Evolutionary conservation across 1,284 basidiomycete species (phyloP).

Genomic region (Vanrija humicola): DNA sequence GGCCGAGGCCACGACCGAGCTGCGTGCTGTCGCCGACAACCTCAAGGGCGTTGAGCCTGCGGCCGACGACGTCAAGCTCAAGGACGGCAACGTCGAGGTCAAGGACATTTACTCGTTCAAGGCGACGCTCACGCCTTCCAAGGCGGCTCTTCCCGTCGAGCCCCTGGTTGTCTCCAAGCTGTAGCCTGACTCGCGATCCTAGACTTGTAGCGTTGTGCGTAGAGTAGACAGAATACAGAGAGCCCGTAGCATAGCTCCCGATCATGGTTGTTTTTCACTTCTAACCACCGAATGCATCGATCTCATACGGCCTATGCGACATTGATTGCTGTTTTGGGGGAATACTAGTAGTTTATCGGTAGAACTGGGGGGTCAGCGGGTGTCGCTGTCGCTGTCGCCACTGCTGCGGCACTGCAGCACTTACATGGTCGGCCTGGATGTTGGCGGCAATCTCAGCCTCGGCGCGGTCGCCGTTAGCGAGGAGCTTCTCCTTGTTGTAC

Average conservation of each 20-base stretch:
- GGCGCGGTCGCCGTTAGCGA: constrained; percentile 91
- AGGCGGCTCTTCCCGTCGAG: constrained; percentile 51
- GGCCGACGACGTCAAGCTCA: constrained; percentile 53
- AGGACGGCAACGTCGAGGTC: constrained; percentile 60
- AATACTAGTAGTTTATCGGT: too few relatives aligned
- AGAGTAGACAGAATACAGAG: too few relatives aligned
- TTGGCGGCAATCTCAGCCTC: constrained; percentile 97
- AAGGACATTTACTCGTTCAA: constrained; percentile 71
- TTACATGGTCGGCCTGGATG: constrained; percentile 60
- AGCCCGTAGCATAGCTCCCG: too few relatives aligned
- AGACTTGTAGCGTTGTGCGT: too few relatives aligned
- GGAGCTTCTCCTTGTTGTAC: constrained; percentile 96
- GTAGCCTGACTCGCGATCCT: constrained; percentile 2
- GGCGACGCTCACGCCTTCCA: constrained; percentile 53
- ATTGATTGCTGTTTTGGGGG: too few relatives aligned
- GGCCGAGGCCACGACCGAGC: constrained; percentile 53
- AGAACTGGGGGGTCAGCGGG: too few relatives aligned
- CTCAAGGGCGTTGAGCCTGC: constrained; percentile 55
- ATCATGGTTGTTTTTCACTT: too few relatives aligned
- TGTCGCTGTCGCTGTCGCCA: too few relatives aligned
- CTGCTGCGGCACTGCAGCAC: constrained; percentile 2
- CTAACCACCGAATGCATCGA: too few relatives aligned
- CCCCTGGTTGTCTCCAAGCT: constrained; percentile 36
- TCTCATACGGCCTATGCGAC: too few relatives aligned
- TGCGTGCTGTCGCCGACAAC: constrained; percentile 57